Conservation (phyloP, 2,329 filamentous ascomycete genomes). For the Dothidotthia symphoricarpi region DNA sequence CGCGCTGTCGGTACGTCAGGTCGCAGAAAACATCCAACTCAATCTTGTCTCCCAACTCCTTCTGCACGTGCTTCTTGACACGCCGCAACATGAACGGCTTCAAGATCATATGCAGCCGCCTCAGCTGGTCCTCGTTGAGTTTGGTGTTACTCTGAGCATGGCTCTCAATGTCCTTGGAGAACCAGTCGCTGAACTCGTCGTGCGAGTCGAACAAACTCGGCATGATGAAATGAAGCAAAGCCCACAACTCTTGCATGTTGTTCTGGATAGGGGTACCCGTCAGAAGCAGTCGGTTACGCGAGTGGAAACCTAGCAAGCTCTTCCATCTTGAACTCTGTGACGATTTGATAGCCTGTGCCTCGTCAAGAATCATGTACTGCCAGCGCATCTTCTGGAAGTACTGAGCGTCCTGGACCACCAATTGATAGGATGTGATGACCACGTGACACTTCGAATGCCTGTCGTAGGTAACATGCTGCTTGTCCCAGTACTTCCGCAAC, state of each 20-base stretch:
- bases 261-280: constrained; percentile 99
- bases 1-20: constrained; percentile 91
- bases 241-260: constrained; percentile 99
- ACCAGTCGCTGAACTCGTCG: constrained; percentile 92
- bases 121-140: constrained; percentile 95
- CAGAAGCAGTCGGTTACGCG: constrained; percentile 86
- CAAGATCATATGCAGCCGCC: constrained; percentile 95
- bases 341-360: constrained; percentile 98
- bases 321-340: constrained; percentile 97
- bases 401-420: constrained; percentile 91
- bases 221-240: constrained; percentile 98
- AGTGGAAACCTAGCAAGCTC: constrained; percentile 88
- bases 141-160: constrained; percentile 99
- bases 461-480: constrained; percentile 93
- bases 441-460: constrained; percentile 95
- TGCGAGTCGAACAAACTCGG: constrained; percentile 95
- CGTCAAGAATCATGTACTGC: constrained; percentile 99
- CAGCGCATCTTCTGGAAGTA: constrained; percentile 99
- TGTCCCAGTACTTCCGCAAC: constrained; percentile 97
- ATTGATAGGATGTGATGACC: constrained; percentile 92
- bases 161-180: constrained; percentile 94
- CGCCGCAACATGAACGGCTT: constrained; percentile 99
- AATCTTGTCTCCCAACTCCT: constrained; percentile 98
- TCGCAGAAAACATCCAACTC: constrained; percentile 96
- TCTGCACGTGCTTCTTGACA: constrained; percentile 99